These are phyloP conservation scores for Russula abietina DNA, from an alignment of 768 basidiomycete species.

Conservation along the genomic window DNA sequence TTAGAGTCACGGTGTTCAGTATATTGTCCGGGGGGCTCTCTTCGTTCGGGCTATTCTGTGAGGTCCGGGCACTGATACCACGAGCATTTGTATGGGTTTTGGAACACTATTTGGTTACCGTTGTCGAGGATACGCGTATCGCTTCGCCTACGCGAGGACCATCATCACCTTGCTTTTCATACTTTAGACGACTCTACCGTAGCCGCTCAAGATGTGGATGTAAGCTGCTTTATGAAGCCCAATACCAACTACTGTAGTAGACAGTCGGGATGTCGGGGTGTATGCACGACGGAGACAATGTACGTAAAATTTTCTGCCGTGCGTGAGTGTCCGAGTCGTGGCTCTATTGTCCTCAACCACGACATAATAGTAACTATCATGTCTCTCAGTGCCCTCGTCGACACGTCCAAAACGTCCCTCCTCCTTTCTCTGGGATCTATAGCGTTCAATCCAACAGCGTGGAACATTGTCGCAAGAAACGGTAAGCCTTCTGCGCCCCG, in stretches of 20 bases:
- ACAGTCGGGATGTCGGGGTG: too few relatives aligned
- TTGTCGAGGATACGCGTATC: background rate
- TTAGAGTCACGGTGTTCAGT: too few relatives aligned
- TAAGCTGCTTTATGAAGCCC: background rate
- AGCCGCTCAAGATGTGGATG: background rate
- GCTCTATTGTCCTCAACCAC: conserved; percentile 3
- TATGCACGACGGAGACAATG: background rate
- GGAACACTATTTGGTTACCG: background rate
- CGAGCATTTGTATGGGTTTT: too few relatives aligned
- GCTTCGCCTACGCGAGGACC: background rate
- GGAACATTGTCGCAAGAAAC: conserved; percentile 93
- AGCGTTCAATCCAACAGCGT: conserved; percentile 87
- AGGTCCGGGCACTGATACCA: too few relatives aligned
- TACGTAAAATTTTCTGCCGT: conserved; percentile 1
- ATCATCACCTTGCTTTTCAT: background rate
- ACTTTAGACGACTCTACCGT: background rate
- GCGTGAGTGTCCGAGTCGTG: background rate
- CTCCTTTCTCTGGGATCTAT: conserved; percentile 63
- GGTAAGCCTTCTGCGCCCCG: conserved; percentile 45
- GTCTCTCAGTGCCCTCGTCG: conserved; percentile 38
- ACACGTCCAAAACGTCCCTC: conserved; percentile 61
- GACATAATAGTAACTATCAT: conserved; percentile 28
- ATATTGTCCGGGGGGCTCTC: too few relatives aligned
- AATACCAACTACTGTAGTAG: background rate
- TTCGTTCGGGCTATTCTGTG: too few relatives aligned